Percentiles rank a stretch among this genome's conserved stretches.
Evolutionary conservation across 352 stramenopile species (phyloP).

Genomic region (Pythium apleroticum): DNA sequence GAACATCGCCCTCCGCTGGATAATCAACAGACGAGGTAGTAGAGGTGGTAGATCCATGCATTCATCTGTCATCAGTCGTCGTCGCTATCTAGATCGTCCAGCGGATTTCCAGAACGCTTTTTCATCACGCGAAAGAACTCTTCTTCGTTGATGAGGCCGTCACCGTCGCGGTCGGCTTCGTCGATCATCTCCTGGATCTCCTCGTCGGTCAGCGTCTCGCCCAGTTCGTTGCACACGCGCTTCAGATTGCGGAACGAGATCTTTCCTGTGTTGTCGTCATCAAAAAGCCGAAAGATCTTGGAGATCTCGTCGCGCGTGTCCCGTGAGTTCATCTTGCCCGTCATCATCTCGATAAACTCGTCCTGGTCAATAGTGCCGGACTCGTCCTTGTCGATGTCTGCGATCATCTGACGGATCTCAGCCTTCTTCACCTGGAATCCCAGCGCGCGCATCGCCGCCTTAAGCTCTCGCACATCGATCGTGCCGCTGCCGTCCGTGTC

Average conservation of each 20-base stretch:
- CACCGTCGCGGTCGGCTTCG: conserved; percentile 92
- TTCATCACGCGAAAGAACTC: conserved; percentile 97
- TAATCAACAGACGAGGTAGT: neutral
- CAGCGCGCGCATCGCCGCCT: conserved; percentile 93
- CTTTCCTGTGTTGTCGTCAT: conserved; percentile 93
- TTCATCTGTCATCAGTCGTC: conserved; percentile 58
- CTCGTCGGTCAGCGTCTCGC: conserved; percentile 67
- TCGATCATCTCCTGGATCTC: conserved; percentile 95
- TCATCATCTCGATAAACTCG: conserved; percentile 96
- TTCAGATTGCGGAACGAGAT: conserved; percentile 96
- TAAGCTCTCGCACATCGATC: conserved; percentile 93
- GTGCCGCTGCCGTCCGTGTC: conserved; percentile 89
- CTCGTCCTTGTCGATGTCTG: conserved; percentile 94
- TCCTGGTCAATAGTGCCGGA: conserved; percentile 87
- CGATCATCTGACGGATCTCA: conserved; percentile 92
- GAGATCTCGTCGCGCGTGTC: conserved; percentile 91
- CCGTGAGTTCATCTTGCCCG: conserved; percentile 90
- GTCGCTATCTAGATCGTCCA: conserved; percentile 91
- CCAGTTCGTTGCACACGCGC: conserved; percentile 86
- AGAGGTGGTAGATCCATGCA: neutral
- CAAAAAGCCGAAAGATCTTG: conserved; percentile 96
- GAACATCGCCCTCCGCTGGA: conserved; percentile 15
- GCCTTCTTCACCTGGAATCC: conserved; percentile 94
- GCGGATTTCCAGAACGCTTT: conserved; percentile 91
- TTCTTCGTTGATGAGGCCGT: conserved; percentile 94